Base-by-base conservation (phyloP, 176 grass and related monocot genomes). In the Eremochloa ophiuroides region DNA sequence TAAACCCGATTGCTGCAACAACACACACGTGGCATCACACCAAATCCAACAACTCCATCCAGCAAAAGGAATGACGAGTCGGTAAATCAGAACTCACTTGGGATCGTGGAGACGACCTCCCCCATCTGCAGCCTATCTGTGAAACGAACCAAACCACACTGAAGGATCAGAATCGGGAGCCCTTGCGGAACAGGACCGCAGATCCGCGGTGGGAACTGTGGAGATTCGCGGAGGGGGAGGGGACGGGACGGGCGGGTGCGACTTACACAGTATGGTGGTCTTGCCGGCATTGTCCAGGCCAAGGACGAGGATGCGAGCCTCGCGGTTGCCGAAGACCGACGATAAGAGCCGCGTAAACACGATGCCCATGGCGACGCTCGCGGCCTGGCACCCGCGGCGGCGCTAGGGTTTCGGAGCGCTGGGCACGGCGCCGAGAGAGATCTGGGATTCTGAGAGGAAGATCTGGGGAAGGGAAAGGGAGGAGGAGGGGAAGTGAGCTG, bases 261-360 rank as follows among this genome's bases (percentile, higher is more conserved):
- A 80, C 74, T 89, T 89, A 98, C 92, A 98, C 29, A 98, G 87
- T 74, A 98, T 98, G 76, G 96, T 98, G 75, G 96, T 98, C 84
- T 98, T 98, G 7, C 96, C 96, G 39, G 96, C 96, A 93, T 98
- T 98, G 96, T 98, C 93, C 51, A 95, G 93, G 53, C 88, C 90
- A 81, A 95, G 96, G 22, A 95, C 90, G 67, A 95, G 96, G 93
- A 98, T 95, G 79, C 95, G 95, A 65, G 95, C 95, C 90, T 98
- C 92, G 78, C 91, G 92, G 79, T 94, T 98, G 55, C 95, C 95
- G 58, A 98, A 98, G 26, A 98, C 50, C 66, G 95, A 98, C 7
- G 91, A 92, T 88, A 98, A 94, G 85, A 98, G 93, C 95, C 95
- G 95, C 62, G 95, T 93, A 81, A 98, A 98, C 37, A 94, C 90